A percentile compares a stretch with the other conserved stretches of the same genome.
phyloP scores from a whole-genome alignment of 768 basidiomycete genomes.

The Boletus tylopilopsis region DNA sequence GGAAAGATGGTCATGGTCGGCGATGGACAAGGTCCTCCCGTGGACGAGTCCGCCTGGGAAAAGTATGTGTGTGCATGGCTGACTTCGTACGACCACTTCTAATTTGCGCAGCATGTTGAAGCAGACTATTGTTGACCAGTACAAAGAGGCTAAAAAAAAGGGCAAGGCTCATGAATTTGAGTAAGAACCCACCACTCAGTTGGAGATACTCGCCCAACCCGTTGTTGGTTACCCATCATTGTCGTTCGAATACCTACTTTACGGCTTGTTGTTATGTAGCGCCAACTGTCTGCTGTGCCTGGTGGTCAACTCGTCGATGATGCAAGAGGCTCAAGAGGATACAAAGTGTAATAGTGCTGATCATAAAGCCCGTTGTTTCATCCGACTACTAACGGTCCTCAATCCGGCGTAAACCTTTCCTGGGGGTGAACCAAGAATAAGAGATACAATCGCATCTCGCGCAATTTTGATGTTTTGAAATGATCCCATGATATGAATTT shows the following conservation, averaged over 20 bases:
- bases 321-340: constrained; percentile 3
- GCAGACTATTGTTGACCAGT: constrained; percentile 48
- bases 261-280: not conserved
- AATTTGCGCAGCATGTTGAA: constrained; percentile 41
- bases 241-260: not conserved
- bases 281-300: constrained; percentile 3
- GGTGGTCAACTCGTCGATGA: constrained; percentile 7
- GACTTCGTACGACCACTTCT: not conserved
- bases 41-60: constrained; percentile 50
- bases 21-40: constrained; percentile 54
- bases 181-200: not conserved
- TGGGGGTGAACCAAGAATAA: constrained; percentile 93
- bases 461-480: constrained; percentile 99
- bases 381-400: constrained; percentile 85
- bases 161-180: constrained; percentile 19
- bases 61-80: constrained; percentile 44
- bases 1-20: constrained; percentile 68
- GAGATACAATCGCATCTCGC: constrained; percentile 90
- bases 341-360: constrained; percentile 6
- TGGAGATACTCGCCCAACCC: not conserved
- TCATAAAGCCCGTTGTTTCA: constrained; percentile 88
- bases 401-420: constrained; percentile 91
- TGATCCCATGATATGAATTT: constrained; percentile 98
- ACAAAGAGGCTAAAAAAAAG: constrained; percentile 37
- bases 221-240: not conserved